These are phyloP conservation scores for Saturnispora hagleri DNA, from an alignment of 805 yeast species.

Conservation along the genomic window DNA sequence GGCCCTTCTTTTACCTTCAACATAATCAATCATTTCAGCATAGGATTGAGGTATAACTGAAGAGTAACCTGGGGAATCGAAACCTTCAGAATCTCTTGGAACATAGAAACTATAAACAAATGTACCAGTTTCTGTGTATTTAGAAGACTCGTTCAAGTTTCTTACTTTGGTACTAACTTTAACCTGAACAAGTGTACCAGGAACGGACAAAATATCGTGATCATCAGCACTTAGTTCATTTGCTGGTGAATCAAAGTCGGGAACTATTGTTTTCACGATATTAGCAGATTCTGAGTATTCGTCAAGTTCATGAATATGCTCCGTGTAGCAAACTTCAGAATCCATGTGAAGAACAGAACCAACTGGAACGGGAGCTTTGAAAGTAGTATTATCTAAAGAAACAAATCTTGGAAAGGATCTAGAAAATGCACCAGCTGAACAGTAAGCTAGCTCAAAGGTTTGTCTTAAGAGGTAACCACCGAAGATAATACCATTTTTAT, in stretches of 20 bases:
- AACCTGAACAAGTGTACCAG: slow-evolving; percentile 88
- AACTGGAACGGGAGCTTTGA: slow-evolving; percentile 92
- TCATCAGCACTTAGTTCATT: slow-evolving; percentile 42
- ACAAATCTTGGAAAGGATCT: slow-evolving; percentile 82
- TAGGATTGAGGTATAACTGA: slow-evolving; percentile 82
- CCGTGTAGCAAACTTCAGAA: slow-evolving; percentile 81
- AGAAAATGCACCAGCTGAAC: slow-evolving; percentile 84
- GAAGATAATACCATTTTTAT: slow-evolving; percentile 89
- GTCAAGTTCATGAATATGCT: slow-evolving; percentile 45
- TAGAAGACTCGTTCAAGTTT: slow-evolving; percentile 43
- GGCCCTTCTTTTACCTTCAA: slow-evolving; percentile 88
- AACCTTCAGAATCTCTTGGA: slow-evolving; percentile 42
- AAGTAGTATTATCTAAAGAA: slow-evolving; percentile 83
- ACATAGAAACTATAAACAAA: slow-evolving; percentile 87
- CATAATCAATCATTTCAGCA: slow-evolving; percentile 84
- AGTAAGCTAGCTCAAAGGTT: slow-evolving; percentile 87
- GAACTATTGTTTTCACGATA: slow-evolving; percentile 20
- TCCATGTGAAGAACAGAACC: slow-evolving; percentile 81
- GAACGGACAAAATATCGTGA: slow-evolving; percentile 53
- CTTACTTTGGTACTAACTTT: slow-evolving; percentile 78
- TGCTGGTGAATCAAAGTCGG: slow-evolving; percentile 50
- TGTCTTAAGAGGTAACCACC: slow-evolving; percentile 93
- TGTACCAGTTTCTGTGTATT: slow-evolving; percentile 67
- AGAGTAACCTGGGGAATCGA: slow-evolving; percentile 47
- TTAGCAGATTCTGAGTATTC: slow-evolving; percentile 22